A percentile compares a stretch with the other conserved stretches of the same genome.
Conservation (phyloP, 306 rosid species). For the Cucurbita moschata region DNA sequence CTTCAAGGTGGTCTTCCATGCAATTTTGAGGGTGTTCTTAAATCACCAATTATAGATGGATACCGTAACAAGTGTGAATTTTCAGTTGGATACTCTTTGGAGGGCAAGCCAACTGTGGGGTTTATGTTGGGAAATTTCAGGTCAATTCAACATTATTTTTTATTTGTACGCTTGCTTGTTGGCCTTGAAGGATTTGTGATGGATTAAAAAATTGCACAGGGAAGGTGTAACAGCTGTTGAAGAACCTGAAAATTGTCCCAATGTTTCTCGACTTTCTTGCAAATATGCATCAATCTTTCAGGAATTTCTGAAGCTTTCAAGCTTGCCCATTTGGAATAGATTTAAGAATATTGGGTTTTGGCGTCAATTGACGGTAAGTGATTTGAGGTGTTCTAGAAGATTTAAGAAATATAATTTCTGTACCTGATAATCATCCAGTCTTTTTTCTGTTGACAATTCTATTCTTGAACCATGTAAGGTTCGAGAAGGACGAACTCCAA, state of each 20-base stretch:
- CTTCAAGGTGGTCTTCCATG: slow-evolving; percentile 86
- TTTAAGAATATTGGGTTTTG: slow-evolving; percentile 85
- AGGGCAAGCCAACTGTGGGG: slow-evolving; percentile 76
- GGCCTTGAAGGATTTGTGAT: slow-evolving; percentile 13
- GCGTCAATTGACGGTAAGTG: slow-evolving; percentile 81
- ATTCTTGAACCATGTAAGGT: slow-evolving; percentile 33
- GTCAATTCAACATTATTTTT: slow-evolving; percentile 23
- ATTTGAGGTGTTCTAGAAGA: background rate
- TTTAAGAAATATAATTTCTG: background rate
- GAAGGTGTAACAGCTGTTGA: slow-evolving; percentile 97
- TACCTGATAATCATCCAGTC: background rate
- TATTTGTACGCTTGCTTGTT: slow-evolving; percentile 10
- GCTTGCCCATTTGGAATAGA: slow-evolving; percentile 82
- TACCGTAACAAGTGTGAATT: slow-evolving; percentile 94
- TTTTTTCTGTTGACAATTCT: background rate
- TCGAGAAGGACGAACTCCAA: slow-evolving; percentile 78
- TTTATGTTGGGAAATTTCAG: slow-evolving; percentile 95
- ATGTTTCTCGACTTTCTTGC: slow-evolving; percentile 59
- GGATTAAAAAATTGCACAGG: slow-evolving; percentile 29
- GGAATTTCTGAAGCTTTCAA: slow-evolving; percentile 66
- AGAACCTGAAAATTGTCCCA: slow-evolving; percentile 81
- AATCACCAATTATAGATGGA: slow-evolving; percentile 74
- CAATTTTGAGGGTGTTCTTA: slow-evolving; percentile 64
- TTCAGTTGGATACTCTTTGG: slow-evolving; percentile 77
- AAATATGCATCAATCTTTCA: slow-evolving; percentile 74